A percentile compares a stretch with the other conserved stretches of the same genome.
Conservation (phyloP, 2,329 filamentous ascomycete genomes). For the Coleophoma cylindrospora region DNA sequence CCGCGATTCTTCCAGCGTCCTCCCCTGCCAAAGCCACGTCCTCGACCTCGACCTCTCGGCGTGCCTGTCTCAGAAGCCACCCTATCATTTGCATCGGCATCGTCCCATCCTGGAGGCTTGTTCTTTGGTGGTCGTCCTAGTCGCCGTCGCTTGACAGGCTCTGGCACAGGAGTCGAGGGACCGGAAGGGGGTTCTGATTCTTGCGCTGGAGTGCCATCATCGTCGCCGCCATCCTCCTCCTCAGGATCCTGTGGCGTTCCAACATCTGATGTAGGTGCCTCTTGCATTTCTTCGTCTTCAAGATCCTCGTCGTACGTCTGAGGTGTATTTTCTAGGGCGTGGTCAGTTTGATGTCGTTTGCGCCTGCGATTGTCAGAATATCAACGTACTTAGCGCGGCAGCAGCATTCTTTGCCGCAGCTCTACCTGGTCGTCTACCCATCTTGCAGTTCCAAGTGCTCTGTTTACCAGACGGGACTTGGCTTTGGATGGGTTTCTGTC, state of each 20-base stretch:
- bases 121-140: slow-evolving; percentile 86
- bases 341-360: slow-evolving; percentile 7
- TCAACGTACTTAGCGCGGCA: slow-evolving; percentile 44
- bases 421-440: slow-evolving; percentile 45
- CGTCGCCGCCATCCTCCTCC: slow-evolving; percentile 41
- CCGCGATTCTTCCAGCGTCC: slow-evolving; percentile 64
- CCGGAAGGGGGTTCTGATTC: slow-evolving; percentile 44
- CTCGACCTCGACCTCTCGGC: slow-evolving; percentile 56
- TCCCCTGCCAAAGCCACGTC: slow-evolving; percentile 47
- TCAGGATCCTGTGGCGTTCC: slow-evolving; percentile 24
- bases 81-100: slow-evolving; percentile 38
- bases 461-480: no score
- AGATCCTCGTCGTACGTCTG: slow-evolving; percentile 38
- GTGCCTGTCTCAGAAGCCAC: slow-evolving; percentile 35
- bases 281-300: slow-evolving; percentile 39
- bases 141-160: slow-evolving; percentile 63
- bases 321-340: slow-evolving; percentile 40
- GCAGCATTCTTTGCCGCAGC: slow-evolving; percentile 48
- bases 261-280: slow-evolving; percentile 26
- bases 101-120: slow-evolving; percentile 73
- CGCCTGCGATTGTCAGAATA: slow-evolving; percentile 8
- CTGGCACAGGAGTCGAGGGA: slow-evolving; percentile 24
- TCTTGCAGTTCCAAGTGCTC: slow-evolving; percentile 3
- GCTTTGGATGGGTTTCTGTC: no score
- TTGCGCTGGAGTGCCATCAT: slow-evolving; percentile 33